Evolutionary conservation across 2,329 filamentous ascomycete species (phyloP).

Genomic region (Fusarium continuum): DNA sequence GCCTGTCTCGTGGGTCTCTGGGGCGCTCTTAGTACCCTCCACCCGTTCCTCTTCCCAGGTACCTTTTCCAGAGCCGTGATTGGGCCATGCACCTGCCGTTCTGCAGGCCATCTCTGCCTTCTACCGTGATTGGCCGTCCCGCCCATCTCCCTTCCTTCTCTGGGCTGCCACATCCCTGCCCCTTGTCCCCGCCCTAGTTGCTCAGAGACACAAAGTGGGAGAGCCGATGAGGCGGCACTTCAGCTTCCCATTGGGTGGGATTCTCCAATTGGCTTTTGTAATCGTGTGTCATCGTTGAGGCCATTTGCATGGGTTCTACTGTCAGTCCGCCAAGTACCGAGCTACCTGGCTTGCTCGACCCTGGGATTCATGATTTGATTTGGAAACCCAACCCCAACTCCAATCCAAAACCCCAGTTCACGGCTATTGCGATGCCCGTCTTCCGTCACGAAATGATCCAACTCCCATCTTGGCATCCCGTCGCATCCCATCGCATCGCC

Average conservation of each 20-base stretch:
- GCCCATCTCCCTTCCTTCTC: constrained; percentile 1
- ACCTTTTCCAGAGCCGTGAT: constrained; percentile 11
- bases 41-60: constrained; percentile 30
- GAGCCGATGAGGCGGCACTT: constrained; percentile 25
- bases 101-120: constrained; percentile 33
- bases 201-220: constrained; percentile 13
- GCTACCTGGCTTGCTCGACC: constrained; percentile 8
- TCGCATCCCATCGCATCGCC: constrained; percentile 28
- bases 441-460: constrained; percentile 9
- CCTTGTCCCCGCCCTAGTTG: constrained; percentile 1
- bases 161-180: background rate
- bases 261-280: constrained; percentile 34
- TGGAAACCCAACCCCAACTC: constrained; percentile 10
- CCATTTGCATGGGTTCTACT: constrained; percentile 11
- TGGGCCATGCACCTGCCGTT: constrained; percentile 20
- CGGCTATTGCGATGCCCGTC: constrained; percentile 2
- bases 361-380: constrained; percentile 6
- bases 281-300: constrained; percentile 29
- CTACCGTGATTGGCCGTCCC: constrained; percentile 19
- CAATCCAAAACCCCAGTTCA: constrained; percentile 13
- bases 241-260: constrained; percentile 31
- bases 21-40: constrained; percentile 21
- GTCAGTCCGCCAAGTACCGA: constrained; percentile 32
- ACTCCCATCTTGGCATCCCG: constrained; percentile 38
- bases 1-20: constrained; percentile 31